phyloP scores from a whole-genome alignment of 1,284 basidiomycete genomes.

The Apiotrichum montevideense region DNA sequence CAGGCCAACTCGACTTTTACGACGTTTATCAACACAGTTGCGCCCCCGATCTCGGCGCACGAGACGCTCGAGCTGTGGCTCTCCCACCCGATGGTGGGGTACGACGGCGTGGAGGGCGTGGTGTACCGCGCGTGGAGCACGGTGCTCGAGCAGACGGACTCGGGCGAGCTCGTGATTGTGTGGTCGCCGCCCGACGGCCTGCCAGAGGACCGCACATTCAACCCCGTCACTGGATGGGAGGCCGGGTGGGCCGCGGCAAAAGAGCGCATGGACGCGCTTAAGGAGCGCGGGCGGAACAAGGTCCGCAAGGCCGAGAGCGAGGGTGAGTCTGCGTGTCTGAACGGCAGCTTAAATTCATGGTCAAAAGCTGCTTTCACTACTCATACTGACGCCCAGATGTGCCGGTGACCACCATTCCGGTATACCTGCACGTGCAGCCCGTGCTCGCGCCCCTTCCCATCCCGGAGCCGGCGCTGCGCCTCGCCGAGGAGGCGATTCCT shows the following conservation, averaged over 20 bases:
- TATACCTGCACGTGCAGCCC: conserved; percentile 91
- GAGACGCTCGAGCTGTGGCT: conserved; percentile 95
- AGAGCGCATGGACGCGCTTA: conserved; percentile 33
- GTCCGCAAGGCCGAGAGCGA: conserved; percentile 15
- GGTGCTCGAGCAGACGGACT: conserved; percentile 90
- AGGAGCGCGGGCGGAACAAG: conserved; percentile 32
- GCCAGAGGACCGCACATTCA: conserved; percentile 52
- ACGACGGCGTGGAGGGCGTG: conserved; percentile 92
- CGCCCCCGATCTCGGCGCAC: conserved; percentile 94
- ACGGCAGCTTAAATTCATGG: too few relatives aligned
- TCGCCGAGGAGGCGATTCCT: conserved; percentile 14
- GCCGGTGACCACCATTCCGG: conserved; percentile 80
- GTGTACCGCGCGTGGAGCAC: conserved; percentile 69
- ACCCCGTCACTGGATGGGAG: conserved; percentile 75
- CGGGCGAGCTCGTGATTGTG: conserved; percentile 83
- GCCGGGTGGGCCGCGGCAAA: conserved; percentile 73
- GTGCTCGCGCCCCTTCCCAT: conserved; percentile 59
- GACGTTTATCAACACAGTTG: conserved; percentile 90
- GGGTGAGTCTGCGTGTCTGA: background rate
- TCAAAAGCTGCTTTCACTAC: too few relatives aligned
- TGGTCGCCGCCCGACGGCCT: conserved; percentile 59
- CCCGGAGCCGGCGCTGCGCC: conserved; percentile 35
- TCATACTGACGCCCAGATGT: conserved; percentile 22
- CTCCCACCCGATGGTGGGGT: conserved; percentile 92
- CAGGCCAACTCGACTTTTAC: conserved; percentile 79